phyloP scores from a whole-genome alignment of 2,329 filamentous ascomycete species.

The Akanthomyces lecanii region DNA sequence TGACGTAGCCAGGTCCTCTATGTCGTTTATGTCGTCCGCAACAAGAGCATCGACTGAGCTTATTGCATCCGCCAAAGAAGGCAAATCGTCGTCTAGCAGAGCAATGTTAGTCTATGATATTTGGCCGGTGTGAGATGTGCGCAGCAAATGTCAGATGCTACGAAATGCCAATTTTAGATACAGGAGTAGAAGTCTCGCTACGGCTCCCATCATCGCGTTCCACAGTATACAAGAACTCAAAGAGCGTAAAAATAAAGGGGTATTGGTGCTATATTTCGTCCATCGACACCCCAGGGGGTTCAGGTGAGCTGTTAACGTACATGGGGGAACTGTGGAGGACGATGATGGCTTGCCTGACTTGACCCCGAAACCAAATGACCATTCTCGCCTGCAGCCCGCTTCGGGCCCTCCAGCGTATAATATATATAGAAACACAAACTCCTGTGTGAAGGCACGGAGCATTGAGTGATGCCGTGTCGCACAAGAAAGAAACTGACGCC shows the following conservation, averaged over 20 bases:
- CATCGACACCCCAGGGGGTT: slow-evolving; percentile 32
- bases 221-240: slow-evolving; percentile 34
- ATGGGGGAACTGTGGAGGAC: slow-evolving; percentile 59
- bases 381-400: slow-evolving; percentile 24
- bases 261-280: slow-evolving; percentile 39
- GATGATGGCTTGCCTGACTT: slow-evolving; percentile 66
- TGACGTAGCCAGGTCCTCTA: slow-evolving; percentile 24
- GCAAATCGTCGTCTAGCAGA: slow-evolving; percentile 58
- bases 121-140: slow-evolving; percentile 20
- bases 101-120: slow-evolving; percentile 38
- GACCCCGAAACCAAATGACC: slow-evolving; percentile 27
- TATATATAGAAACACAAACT: slow-evolving; percentile 18
- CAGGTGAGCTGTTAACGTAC: slow-evolving; percentile 57
- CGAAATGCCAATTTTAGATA: slow-evolving; percentile 36
- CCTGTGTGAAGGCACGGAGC: neutral
- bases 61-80: slow-evolving; percentile 56
- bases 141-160: slow-evolving; percentile 25
- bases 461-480: slow-evolving; percentile 21
- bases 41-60: slow-evolving; percentile 66
- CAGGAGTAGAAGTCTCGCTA: slow-evolving; percentile 43
- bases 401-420: slow-evolving; percentile 23
- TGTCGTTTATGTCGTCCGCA: slow-evolving; percentile 46
- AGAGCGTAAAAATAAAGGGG: slow-evolving; percentile 33
- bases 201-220: slow-evolving; percentile 61
- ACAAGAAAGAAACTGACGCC: slow-evolving; percentile 29